Conservation (phyloP, 176 grass and related monocot genomes). For the Triticum urartu region DNA sequence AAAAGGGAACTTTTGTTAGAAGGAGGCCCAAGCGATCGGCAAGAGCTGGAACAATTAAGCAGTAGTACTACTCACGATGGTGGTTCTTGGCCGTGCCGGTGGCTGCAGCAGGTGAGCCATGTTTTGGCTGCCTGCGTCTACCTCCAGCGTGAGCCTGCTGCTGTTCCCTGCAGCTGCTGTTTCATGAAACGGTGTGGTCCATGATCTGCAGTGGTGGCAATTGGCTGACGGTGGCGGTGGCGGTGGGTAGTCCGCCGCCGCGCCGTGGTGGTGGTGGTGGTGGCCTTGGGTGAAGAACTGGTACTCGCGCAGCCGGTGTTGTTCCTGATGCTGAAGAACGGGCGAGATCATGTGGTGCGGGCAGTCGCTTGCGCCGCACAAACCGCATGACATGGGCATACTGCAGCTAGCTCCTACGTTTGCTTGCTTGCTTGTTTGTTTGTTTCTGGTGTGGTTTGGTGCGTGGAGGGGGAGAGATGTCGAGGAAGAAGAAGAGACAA, state of each 20-base stretch:
- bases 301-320: slow-evolving; percentile 12
- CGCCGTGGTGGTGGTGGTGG: too few species aligned
- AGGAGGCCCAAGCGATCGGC: too few species aligned
- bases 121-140: background rate
- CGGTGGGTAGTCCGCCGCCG: too few species aligned
- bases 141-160: slow-evolving; percentile 22
- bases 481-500: too few species aligned
- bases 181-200: background rate
- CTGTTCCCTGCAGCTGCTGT: background rate
- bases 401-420: background rate
- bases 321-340: background rate
- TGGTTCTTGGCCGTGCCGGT: background rate
- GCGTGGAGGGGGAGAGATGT: too few species aligned
- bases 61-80: slow-evolving; percentile 23
- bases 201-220: background rate
- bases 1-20: too few species aligned
- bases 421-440: background rate
- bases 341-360: background rate
- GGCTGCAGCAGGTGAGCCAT: background rate
- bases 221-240: background rate
- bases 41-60: background rate
- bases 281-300: slow-evolving; percentile 19
- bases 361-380: background rate
- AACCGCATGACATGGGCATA: slow-evolving; percentile 6
- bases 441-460: too few species aligned